Base-by-base conservation (phyloP, 2,329 filamentous ascomycete genomes). In the Keithomyces neogunnii region DNA sequence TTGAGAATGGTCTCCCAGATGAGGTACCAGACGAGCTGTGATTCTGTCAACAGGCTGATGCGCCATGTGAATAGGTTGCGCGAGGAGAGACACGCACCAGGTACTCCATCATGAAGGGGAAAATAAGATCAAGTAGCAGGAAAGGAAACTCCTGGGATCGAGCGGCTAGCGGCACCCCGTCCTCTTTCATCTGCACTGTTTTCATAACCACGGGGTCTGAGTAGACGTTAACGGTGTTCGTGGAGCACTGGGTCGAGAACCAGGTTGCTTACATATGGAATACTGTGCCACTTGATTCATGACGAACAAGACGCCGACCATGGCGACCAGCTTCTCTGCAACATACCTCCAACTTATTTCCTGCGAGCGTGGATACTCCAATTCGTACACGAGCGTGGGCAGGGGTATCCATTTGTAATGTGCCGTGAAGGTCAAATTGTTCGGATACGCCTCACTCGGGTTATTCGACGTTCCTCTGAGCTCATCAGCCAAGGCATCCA, bases 1-100 rank as follows among this genome's bases (percentile, higher is more conserved):
- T 91, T 91, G 54, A 90, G 73, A 36, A 85, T 78, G 3, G 80
- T 81, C 65, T 86, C 82, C 88, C 88, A 92, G 57, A 91, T 90
- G 31, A 92, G 77, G 64, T 90, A 91, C 84, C 87, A 92, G 0
- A 81, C 77, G 52, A 89, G 76, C 69, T 74, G 39, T 19, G 13
- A 3, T 26, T 35, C 13, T 5, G 10, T 29, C 11, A 33, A 32
- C 9, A 51, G 9, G n/a, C 33, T 6, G 33, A 11, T 7, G 33
- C 11, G 2, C 6, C 10, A 19, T 3, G 5, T 13, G 8, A 19
- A 19, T 19, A 26, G 5, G 13, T 5, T 40, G 13, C 19, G 5
- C 26, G 38, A 19, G n/a, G 9, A 26, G 33, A 3, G 19, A 29
- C 5, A 29, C 66, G 56, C 56, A 75, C 72, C 49, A 91, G 68